phyloP scores from a whole-genome alignment of 2,329 filamentous ascomycete species.

The Aureobasidium vineae region DNA sequence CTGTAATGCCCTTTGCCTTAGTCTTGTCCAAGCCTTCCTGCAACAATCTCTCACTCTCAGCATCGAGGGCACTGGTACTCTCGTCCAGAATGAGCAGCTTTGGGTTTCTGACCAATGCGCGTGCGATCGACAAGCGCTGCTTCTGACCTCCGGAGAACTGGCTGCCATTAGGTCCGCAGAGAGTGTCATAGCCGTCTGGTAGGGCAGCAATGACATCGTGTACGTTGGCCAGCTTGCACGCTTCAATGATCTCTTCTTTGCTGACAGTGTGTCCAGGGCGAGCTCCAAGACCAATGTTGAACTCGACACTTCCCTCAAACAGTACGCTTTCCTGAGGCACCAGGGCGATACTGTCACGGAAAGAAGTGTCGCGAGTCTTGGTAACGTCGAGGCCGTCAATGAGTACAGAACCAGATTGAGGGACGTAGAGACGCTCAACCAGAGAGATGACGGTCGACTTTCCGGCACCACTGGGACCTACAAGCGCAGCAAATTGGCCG shows the following conservation, averaged over 20 bases:
- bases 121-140: constrained; percentile 46
- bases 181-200: constrained; percentile 64
- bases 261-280: constrained; percentile 56
- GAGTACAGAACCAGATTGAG: constrained; percentile 61
- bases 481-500: constrained; percentile 44
- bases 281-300: constrained; percentile 44
- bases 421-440: constrained; percentile 57
- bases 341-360: constrained; percentile 46
- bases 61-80: constrained; percentile 45
- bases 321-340: constrained; percentile 51
- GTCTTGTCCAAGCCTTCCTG: constrained; percentile 43
- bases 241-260: constrained; percentile 62
- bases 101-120: constrained; percentile 46
- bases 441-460: constrained; percentile 45
- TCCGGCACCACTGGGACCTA: constrained; percentile 44
- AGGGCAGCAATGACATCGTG: constrained; percentile 64
- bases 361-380: constrained; percentile 40
- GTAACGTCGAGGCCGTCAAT: constrained; percentile 47
- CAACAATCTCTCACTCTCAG: constrained; percentile 44
- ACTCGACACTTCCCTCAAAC: constrained; percentile 47
- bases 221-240: constrained; percentile 67
- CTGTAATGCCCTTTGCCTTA: constrained; percentile 36
- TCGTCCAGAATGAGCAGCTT: constrained; percentile 46
- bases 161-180: constrained; percentile 44
- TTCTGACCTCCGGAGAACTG: constrained; percentile 46